These are phyloP conservation scores for Bothriochloa decipiens DNA, from an alignment of 176 grass and related monocot species.

Conservation along the genomic window DNA sequence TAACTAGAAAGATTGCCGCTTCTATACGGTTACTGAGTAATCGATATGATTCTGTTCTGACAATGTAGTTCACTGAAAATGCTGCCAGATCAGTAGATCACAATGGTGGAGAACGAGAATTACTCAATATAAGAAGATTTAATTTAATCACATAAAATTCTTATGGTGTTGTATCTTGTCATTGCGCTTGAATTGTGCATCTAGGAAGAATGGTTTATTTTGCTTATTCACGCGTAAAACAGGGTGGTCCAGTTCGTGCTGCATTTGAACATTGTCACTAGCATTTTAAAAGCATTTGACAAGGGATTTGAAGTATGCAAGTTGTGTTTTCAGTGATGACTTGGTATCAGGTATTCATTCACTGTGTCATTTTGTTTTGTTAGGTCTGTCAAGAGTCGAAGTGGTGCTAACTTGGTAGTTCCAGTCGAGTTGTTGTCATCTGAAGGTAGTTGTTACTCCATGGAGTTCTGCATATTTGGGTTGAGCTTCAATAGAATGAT, in stretches of 20 bases:
- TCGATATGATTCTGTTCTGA: background rate
- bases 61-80: conserved; percentile 7
- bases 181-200: background rate
- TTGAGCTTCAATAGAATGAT: conserved; percentile 14
- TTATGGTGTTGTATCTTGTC: no score
- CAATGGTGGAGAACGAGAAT: background rate
- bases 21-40: background rate
- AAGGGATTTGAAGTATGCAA: background rate
- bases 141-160: no score
- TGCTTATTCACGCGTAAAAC: no score
- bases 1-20: background rate
- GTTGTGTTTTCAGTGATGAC: background rate
- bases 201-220: background rate
- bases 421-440: conserved; percentile 1
- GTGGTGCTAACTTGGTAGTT: conserved; percentile 17
- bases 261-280: background rate
- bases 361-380: conserved; percentile 26
- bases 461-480: conserved; percentile 9
- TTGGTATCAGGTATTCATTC: conserved; percentile 24
- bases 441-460: conserved; percentile 4
- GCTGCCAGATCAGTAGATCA: no score
- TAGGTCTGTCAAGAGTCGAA: conserved; percentile 33
- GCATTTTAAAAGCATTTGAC: background rate
- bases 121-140: no score
- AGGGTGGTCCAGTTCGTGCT: background rate